These are phyloP conservation scores for Trichoderma citrinoviride DNA, from an alignment of 2,329 filamentous ascomycete species.

Conservation along the genomic window DNA sequence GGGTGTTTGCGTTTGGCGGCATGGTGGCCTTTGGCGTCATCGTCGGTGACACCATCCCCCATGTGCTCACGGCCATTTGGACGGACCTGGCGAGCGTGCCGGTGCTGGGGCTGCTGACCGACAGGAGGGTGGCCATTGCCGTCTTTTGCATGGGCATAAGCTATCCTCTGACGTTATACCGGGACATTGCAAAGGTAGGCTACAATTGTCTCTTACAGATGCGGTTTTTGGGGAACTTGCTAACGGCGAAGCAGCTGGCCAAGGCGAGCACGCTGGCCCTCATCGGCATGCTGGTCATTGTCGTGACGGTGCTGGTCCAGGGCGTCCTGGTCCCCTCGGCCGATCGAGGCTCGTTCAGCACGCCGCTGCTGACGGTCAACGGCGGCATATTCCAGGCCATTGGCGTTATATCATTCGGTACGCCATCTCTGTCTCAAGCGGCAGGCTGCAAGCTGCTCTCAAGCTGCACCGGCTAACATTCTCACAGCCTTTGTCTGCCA, in stretches of 20 bases:
- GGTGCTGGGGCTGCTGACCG: conserved; percentile 77
- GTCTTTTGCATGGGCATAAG: conserved; percentile 82
- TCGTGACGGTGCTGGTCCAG: conserved; percentile 84
- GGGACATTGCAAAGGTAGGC: conserved; percentile 91
- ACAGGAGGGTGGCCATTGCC: conserved; percentile 82
- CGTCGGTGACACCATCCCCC: conserved; percentile 92
- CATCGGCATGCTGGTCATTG: conserved; percentile 87
- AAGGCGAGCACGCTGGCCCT: conserved; percentile 94
- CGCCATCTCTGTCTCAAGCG: no score
- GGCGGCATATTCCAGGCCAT: conserved; percentile 91
- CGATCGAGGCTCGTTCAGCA: conserved; percentile 67
- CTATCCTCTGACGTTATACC: conserved; percentile 87
- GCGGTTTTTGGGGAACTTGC: background rate
- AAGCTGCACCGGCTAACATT: background rate
- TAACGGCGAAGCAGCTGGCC: conserved; percentile 61
- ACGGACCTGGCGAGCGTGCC: conserved; percentile 69
- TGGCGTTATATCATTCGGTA: conserved; percentile 96
- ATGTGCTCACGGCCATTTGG: conserved; percentile 80
- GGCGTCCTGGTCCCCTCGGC: conserved; percentile 71
- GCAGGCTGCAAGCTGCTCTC: no score
- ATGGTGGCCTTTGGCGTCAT: conserved; percentile 99
- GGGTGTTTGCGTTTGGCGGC: conserved; percentile 97
- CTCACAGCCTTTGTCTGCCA: conserved; percentile 64
- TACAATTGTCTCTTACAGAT: background rate
- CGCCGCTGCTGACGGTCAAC: conserved; percentile 73